Percentiles rank a stretch among this genome's conserved stretches.
These are phyloP conservation scores for Coemansia sp. DNA, from an alignment of 192 early-diverging fungal genomes.

Conservation along the genomic window DNA sequence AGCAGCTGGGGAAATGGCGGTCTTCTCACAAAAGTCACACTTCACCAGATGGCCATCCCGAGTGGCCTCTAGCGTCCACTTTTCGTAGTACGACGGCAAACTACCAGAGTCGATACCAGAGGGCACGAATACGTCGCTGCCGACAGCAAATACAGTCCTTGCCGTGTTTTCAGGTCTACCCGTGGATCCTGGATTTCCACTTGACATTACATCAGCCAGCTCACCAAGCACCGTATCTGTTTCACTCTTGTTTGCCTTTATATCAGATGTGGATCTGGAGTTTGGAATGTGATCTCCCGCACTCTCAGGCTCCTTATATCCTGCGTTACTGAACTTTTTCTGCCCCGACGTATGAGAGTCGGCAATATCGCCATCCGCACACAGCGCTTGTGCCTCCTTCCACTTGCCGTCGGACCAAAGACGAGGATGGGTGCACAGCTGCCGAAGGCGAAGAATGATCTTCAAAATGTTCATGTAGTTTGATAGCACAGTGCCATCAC, in stretches of 20 bases:
- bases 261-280: not conserved
- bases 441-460: slow-evolving; percentile 61
- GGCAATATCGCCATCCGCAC: slow-evolving; percentile 25
- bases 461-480: slow-evolving; percentile 68
- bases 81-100: slow-evolving; percentile 8
- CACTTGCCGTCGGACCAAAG: slow-evolving; percentile 53
- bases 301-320: not conserved
- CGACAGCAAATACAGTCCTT: not conserved
- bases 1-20: slow-evolving; percentile 20
- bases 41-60: slow-evolving; percentile 17
- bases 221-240: not conserved
- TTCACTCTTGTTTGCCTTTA: not conserved
- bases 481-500: slow-evolving; percentile 61
- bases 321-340: not conserved
- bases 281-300: not conserved
- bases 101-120: not conserved
- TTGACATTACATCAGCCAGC: slow-evolving; percentile 1
- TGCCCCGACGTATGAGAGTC: slow-evolving; percentile 6
- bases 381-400: slow-evolving; percentile 43
- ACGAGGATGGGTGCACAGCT: slow-evolving; percentile 69
- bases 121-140: not conserved
- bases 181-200: not conserved
- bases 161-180: slow-evolving; percentile 4
- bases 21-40: slow-evolving; percentile 33
- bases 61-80: slow-evolving; percentile 21